A percentile compares a stretch with the other conserved stretches of the same genome.
Conservation (phyloP, 176 grass and related monocot genomes). For the Hyparrhenia diplandra region DNA sequence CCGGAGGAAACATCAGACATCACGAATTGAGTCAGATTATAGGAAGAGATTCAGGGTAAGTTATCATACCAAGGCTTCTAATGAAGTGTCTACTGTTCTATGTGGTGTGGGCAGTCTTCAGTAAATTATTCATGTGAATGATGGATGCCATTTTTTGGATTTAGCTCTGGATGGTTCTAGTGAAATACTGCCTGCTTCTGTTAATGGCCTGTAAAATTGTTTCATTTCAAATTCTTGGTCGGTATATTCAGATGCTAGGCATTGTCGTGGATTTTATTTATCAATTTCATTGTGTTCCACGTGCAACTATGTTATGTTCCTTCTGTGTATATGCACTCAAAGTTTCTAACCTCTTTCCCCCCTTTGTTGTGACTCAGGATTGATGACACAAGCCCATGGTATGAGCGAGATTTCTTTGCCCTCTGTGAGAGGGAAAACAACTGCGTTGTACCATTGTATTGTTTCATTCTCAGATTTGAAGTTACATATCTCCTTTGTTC, state of each 20-base stretch:
- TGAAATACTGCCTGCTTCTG: not conserved
- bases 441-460: slow-evolving; percentile 10
- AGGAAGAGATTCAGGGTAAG: slow-evolving; percentile 95
- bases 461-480: not conserved
- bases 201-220: not conserved
- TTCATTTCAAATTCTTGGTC: not conserved
- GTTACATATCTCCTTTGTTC: not conserved
- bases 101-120: not conserved
- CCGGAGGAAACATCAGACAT: slow-evolving; percentile 38
- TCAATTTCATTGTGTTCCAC: not conserved
- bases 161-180: not conserved
- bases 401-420: not conserved
- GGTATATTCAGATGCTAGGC: not conserved
- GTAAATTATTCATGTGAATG: slow-evolving; percentile 3
- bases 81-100: not conserved
- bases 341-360: slow-evolving; percentile 4
- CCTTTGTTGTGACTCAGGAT: slow-evolving; percentile 26
- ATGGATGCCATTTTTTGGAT: too few species aligned
- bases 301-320: too few species aligned
- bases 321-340: not conserved
- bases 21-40: slow-evolving; percentile 49
- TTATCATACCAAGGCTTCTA: not conserved
- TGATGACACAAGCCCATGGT: slow-evolving; percentile 17
- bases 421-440: not conserved
- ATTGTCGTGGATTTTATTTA: not conserved